Evolutionary conservation across 116 monocot genomes (phyloP).

Genomic region (Phalaenopsis hybrid): DNA sequence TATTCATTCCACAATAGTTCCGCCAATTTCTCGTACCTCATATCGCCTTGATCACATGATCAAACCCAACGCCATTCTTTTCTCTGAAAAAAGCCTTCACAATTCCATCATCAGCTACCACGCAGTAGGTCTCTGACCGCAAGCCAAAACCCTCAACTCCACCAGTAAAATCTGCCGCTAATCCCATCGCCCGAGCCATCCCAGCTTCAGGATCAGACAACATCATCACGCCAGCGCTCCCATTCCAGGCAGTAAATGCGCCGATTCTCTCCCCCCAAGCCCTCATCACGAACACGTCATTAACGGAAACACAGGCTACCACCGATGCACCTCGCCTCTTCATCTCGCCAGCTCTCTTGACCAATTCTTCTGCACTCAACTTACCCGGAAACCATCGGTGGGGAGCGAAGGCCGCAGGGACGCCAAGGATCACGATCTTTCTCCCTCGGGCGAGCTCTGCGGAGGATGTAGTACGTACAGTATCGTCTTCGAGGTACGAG

Average conservation of each 20-base stretch:
- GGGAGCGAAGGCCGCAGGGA: slow-evolving; percentile 12
- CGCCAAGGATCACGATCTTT: slow-evolving; percentile 15
- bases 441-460: slow-evolving; percentile 4
- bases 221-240: slow-evolving; percentile 10
- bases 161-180: slow-evolving; percentile 9
- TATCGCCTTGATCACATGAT: slow-evolving; percentile 12
- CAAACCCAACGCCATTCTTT: not conserved
- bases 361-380: not conserved
- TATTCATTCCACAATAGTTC: not conserved
- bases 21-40: not conserved
- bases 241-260: not conserved
- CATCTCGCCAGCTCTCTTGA: slow-evolving; percentile 6
- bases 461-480: slow-evolving; percentile 1
- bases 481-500: slow-evolving; percentile 5
- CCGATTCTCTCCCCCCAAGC: slow-evolving; percentile 22
- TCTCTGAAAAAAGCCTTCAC: slow-evolving; percentile 12
- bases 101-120: slow-evolving; percentile 12
- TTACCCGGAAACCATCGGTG: not conserved
- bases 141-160: slow-evolving; percentile 15
- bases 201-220: slow-evolving; percentile 17
- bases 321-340: not conserved
- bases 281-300: slow-evolving; percentile 25
- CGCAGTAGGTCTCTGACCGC: slow-evolving; percentile 10
- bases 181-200: slow-evolving; percentile 15
- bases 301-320: slow-evolving; percentile 18